Conservation (phyloP, 768 basidiomycete species). For the Grammothele lineata region DNA sequence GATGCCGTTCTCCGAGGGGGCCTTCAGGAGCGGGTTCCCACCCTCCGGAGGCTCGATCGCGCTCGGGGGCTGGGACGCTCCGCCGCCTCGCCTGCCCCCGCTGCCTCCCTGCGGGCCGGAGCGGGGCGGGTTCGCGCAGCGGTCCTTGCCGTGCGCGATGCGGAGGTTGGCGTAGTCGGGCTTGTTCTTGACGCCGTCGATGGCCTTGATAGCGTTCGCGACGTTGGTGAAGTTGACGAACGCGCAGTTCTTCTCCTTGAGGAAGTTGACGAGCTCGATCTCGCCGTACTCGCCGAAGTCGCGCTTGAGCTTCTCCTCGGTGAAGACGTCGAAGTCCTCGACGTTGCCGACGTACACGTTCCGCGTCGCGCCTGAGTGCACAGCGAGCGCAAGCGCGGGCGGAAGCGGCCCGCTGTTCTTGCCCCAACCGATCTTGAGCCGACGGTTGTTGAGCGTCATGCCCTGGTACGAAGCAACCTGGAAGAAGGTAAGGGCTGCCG, state of each 20-base stretch:
- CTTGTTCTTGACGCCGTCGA: conserved; percentile 89
- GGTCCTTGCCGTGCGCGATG: conserved; percentile 93
- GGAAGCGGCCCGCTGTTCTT: conserved; percentile 89
- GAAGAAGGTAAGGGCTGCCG: conserved; percentile 91
- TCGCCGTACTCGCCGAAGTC: conserved; percentile 97
- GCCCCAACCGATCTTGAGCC: conserved; percentile 97
- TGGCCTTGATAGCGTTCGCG: conserved; percentile 96
- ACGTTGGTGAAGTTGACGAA: conserved; percentile 97
- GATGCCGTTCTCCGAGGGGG: conserved; percentile 19
- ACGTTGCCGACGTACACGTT: conserved; percentile 97
- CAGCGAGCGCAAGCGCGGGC: conserved; percentile 79
- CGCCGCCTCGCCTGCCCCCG: conserved; percentile 42
- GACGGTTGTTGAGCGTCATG: conserved; percentile 86
- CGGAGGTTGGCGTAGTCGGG: conserved; percentile 87
- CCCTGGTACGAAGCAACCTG: conserved; percentile 89
- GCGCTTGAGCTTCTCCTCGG: conserved; percentile 81
- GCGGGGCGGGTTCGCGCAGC: conserved; percentile 90
- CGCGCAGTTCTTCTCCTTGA: conserved; percentile 95
- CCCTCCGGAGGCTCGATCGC: conserved; percentile 23
- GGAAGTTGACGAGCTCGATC: conserved; percentile 93
- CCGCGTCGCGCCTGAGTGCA: conserved; percentile 89
- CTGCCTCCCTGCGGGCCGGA: conserved; percentile 72
- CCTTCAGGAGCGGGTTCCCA: conserved; percentile 1
- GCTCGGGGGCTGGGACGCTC: conserved; percentile 33
- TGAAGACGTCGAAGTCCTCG: conserved; percentile 92